Evolutionary conservation across 2,329 filamentous ascomycete genomes (phyloP).

Genomic region (Colletotrichum gloeosporioides): DNA sequence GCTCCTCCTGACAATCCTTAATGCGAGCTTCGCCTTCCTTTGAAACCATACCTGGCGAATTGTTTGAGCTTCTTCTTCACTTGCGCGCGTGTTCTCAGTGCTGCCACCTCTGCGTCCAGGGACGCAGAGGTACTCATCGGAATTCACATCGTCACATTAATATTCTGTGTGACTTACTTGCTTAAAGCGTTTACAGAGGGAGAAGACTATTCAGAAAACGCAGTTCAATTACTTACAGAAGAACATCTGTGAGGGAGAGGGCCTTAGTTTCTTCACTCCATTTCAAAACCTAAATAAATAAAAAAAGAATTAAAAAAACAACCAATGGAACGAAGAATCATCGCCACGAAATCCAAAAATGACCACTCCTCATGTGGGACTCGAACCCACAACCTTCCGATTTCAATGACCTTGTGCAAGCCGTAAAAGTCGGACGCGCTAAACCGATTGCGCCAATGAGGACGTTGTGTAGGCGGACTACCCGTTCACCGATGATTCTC

Average conservation of each 20-base stretch:
- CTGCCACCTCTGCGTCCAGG: background rate
- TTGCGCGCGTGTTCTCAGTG: background rate
- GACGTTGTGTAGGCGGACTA: background rate
- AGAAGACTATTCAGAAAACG: too few relatives aligned
- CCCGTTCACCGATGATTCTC: background rate
- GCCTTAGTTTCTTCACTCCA: too few relatives aligned
- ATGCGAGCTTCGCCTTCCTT: background rate
- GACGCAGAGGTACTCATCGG: background rate
- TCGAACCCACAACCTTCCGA: slow-evolving; percentile 23
- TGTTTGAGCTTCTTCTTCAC: background rate
- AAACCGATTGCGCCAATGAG: slow-evolving; percentile 22
- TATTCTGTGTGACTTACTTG: too few relatives aligned
- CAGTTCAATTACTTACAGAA: too few relatives aligned
- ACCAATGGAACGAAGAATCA: background rate
- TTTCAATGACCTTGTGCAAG: background rate
- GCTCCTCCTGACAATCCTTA: background rate
- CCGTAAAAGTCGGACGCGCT: slow-evolving; percentile 22
- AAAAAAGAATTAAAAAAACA: background rate
- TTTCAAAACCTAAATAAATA: too few relatives aligned
- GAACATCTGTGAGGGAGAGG: too few relatives aligned
- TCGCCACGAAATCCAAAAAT: background rate
- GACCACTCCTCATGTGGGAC: slow-evolving; percentile 8
- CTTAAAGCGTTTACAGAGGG: too few relatives aligned
- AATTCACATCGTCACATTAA: background rate
- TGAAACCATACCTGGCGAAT: background rate